Conservation (phyloP, 805 yeast genomes). For the Wickerhamiella qilinensis region DNA sequence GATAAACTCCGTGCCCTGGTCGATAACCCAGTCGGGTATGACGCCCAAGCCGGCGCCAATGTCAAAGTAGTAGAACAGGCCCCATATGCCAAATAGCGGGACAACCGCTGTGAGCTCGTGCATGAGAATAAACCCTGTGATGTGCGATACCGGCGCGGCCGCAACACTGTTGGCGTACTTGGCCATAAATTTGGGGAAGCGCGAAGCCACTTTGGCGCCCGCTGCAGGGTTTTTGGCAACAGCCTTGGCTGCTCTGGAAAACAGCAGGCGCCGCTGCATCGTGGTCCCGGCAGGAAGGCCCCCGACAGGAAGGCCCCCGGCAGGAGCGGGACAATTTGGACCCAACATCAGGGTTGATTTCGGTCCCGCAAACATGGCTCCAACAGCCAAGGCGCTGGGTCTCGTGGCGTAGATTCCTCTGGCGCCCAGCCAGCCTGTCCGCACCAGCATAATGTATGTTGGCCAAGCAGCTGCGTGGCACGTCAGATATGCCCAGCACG, state of each 20-base stretch:
- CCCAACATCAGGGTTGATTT: too few species aligned
- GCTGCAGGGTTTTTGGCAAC: constrained; percentile 7
- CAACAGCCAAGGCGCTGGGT: too few species aligned
- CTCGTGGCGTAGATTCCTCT: too few species aligned
- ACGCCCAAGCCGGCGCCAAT: constrained; percentile 33
- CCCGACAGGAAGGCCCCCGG: neutral
- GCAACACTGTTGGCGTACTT: constrained; percentile 35
- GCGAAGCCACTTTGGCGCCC: constrained; percentile 8
- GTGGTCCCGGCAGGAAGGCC: neutral
- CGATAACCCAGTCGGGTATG: constrained; percentile 40
- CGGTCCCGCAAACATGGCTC: too few species aligned
- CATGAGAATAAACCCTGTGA: constrained; percentile 46
- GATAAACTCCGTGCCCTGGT: constrained; percentile 40
- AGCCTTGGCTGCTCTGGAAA: constrained; percentile 17
- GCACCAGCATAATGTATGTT: too few species aligned
- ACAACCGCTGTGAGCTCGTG: constrained; percentile 65
- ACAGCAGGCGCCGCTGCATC: constrained; percentile 5
- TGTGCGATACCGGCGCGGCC: constrained; percentile 42
- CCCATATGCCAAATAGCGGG: constrained; percentile 59
- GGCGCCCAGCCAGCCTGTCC: too few species aligned
- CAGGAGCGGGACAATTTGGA: neutral
- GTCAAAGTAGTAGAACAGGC: constrained; percentile 39
- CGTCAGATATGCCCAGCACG: too few species aligned
- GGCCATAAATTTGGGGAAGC: constrained; percentile 34
- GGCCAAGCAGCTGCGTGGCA: too few species aligned